Evolutionary conservation across 2,329 filamentous ascomycete species (phyloP), one percentile per base, ranked within the genome.

Genomic region (Fonsecaea pugnacius): DNA sequence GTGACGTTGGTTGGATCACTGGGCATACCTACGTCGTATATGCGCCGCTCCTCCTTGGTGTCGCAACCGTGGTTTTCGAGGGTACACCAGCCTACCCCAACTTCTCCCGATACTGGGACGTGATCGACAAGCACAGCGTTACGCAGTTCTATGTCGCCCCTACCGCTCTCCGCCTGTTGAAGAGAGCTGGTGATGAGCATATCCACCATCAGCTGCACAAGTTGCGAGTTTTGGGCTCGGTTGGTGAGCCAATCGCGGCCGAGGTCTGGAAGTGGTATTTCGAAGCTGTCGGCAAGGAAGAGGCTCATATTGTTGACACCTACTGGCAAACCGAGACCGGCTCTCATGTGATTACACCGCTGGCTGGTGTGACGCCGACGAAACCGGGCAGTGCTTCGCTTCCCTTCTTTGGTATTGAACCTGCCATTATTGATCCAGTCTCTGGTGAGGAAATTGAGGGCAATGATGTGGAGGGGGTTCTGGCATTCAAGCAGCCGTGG

Each of bases 191-290:
- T 66, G 89, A 98, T 76, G 86, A 98, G 75, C 91, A 95, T 75
- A 92, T 98, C 73, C 91, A 92, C 81, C 87, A 90, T 74, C 82
- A 92, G 75, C 95, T 99, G 91, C 89, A 91, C 80, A 87, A 91
- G 73, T 85, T 99, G 67, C 87, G 95, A 75, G 89, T 98, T 5
- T 83, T 99, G 21, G 95, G 94, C 65, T 96, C 94, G 18, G 95
- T 99, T 64, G 95, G 95, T 71, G 95, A 99, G 82, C 95, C 95
- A 43, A 99, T 99, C 73, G 94, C 95, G 18, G 91, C 94, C 24
- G 95, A 99, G 78, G 91, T 99, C 65, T 99, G 95, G 95, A 98
- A 98, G 82, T 99, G 95, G 95, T 99, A 98, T 81, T 94, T 92
- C 77, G 92, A 98, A 78, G 85, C 90, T 71, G 92, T 99, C 59